Base-by-base conservation (phyloP, 2,329 filamentous ascomycete genomes). In the Thielaviopsis euricoi region DNA sequence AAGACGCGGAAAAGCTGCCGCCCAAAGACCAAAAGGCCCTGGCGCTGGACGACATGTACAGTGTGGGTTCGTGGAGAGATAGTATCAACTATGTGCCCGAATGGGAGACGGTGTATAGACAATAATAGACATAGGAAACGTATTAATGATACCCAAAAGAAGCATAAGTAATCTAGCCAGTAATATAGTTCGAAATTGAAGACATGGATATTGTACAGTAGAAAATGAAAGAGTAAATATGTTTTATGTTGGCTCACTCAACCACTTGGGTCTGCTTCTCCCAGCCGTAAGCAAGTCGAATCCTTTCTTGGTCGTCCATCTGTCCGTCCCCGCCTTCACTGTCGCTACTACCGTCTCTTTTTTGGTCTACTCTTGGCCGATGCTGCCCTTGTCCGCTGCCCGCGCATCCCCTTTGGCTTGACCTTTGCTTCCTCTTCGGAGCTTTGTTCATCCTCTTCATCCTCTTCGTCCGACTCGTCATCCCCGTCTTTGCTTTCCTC, bases 61-160 rank as follows among this genome's bases (percentile, higher is more conserved):
- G 68, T 26, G 67, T 69, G 21, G 60, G 64, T 52, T 65, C 70
- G 51, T 77, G 76, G 75, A 68, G 70, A 53, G 65, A 65, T 7
- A 67, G 64, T 56, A 61, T 71, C 26, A 64, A 64, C 10, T 73
- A 70, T 55, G 65, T 64, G 33, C 69, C 68, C 57, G 70, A 75
- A 56, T 78, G 75, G 75, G 74, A 77, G 62, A 64, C 62, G 33
- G 25, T 23, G 40, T 46, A 19, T 52, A 19, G 33, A 9, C 23
- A 22, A 37, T 29, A 6, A 40, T 21, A 25, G 40, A 15, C 40
- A 19, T 26, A 37, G 13, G n/a, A 21, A 55, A 49, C 52, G 33
- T 19, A 23, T 33, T 51, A 29, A 51, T 53, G 52, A 55, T 54
- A 58, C 40, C 49, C 29, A 58, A 17, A 23, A 25, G n/a, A 21